A percentile compares a stretch with the other conserved stretches of the same genome.
Conservation (phyloP, 2,329 filamentous ascomycete genomes). For the Colletotrichum costaricense region DNA sequence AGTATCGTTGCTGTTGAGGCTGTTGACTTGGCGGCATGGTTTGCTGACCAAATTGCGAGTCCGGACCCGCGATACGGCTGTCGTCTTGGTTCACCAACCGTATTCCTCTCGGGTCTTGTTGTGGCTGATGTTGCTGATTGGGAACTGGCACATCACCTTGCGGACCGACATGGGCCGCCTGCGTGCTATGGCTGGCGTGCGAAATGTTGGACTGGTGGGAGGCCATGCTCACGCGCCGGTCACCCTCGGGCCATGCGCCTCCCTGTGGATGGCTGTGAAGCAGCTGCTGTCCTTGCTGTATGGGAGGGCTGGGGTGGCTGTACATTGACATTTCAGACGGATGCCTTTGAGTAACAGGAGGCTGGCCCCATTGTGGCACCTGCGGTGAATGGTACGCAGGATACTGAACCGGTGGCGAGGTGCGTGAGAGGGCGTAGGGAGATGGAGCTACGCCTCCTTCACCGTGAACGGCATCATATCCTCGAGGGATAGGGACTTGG, state of each 20-base stretch:
- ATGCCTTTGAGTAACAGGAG: constrained; percentile 9
- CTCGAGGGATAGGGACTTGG: constrained; percentile 50
- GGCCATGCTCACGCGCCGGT: constrained; percentile 19
- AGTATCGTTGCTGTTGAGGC: not conserved
- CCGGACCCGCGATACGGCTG: not conserved
- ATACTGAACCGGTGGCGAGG: constrained; percentile 27
- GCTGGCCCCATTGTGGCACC: constrained; percentile 30
- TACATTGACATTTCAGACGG: constrained; percentile 17
- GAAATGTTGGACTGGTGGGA: constrained; percentile 23
- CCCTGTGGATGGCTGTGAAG: constrained; percentile 4
- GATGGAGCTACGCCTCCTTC: constrained; percentile 46
- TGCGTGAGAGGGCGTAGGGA: constrained; percentile 42
- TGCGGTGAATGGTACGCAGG: constrained; percentile 32
- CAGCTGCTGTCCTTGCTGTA: constrained; percentile 21
- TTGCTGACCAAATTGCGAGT: not conserved
- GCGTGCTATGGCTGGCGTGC: not conserved
- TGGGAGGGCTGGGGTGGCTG: constrained; percentile 1
- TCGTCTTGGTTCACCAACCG: not conserved
- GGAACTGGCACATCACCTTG: not conserved
- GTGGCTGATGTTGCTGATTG: not conserved
- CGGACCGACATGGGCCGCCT: not conserved
- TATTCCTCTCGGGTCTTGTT: not conserved
- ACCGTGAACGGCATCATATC: constrained; percentile 50
- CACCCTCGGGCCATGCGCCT: not conserved
- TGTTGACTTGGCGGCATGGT: not conserved